Evolutionary conservation across 129 eudicot genomes (phyloP).

Genomic region (Helianthus annuus): HanXRQr2.0-SUNRISE NC_035433.2:106355177-106355676

Average conservation of each 20-base stretch:
- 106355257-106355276: constrained; percentile 5
- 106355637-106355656: constrained; percentile 30
- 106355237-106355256: constrained; percentile 23
- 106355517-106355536: constrained; percentile 29
- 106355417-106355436: constrained; percentile 24
- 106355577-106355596: background rate
- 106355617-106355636: constrained; percentile 47
- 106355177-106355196: background rate
- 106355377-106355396: constrained; percentile 16
- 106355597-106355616: constrained; percentile 21
- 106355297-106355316: constrained; percentile 35
- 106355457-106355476: constrained; percentile 39
- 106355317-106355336: constrained; percentile 32
- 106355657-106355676: constrained; percentile 45
- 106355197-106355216: too few relatives aligned
- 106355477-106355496: constrained; percentile 35
- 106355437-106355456: constrained; percentile 39
- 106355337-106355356: constrained; percentile 27
- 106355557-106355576: background rate
- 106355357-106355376: constrained; percentile 33
- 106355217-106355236: background rate
- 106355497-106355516: constrained; percentile 45
- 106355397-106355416: constrained; percentile 35
- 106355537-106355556: background rate
- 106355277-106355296: constrained; percentile 40